Base-by-base conservation (phyloP, 1,284 basidiomycete species). In the Meira miltonrushii region DNA sequence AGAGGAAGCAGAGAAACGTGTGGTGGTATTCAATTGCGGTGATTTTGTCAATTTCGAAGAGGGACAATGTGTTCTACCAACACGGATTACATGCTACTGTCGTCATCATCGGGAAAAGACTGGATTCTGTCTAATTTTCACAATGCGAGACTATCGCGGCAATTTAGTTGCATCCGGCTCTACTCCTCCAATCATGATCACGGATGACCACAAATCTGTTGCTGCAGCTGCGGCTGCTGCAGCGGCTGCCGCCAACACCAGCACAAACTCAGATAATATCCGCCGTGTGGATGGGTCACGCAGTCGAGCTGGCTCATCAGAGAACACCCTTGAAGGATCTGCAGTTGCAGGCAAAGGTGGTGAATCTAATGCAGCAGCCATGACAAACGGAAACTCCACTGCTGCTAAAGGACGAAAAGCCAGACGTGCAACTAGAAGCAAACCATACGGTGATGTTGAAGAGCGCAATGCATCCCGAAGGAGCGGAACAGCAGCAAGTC, bases 21-120 rank as follows among this genome's bases (percentile, higher is more conserved):
- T 76, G 39, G 74, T 77, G 1, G 64, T 77, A 12, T 99, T 98
- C 82, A 98, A 98, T 75, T 96, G 93, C 71, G 85, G 90, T 0
- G 90, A 95, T 70, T 85, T 92, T 56, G 84, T 97, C 53, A 89
- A 92, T 71, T 92, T 98, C 75, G 88, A 87, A 13, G 84, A 87
- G 17, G 95, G 95, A 38, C 89, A 90, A 40, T 88, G 88, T 12
- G 84, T 90, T 17, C 82, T 99, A 15, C 95, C 95, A 2, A 87
- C 97, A 51, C 86, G 95, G 50, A 92, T 99, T 66, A 96, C 95
- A 7, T 99, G 95, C 81, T 99, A 99, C 79, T 98, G 95, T 74
- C 88, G 95, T 54, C 95, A 98, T 81, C 95, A 99, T 80, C 87
- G 91, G 62, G 95, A 98, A 81, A 97, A 96, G 81, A 83, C 89